Evolutionary conservation across 169 alveolate genomes (phyloP).

Genomic region (Amoebophrya sp.): DNA sequence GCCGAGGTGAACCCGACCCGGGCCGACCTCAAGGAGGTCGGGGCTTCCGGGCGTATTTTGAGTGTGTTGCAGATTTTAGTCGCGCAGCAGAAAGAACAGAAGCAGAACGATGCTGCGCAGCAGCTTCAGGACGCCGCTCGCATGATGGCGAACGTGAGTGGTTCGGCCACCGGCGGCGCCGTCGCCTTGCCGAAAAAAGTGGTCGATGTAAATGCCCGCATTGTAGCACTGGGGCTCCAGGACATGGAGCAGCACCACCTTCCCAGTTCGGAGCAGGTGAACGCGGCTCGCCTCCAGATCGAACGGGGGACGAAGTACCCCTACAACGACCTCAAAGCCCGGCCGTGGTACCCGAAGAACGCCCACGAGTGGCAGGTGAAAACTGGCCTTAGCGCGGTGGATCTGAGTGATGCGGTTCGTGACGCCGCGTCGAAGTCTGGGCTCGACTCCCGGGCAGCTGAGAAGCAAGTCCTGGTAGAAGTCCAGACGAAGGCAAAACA

Average conservation of each 20-base stretch:
- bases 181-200: slow-evolving; percentile 3
- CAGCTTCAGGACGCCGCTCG: too few species aligned
- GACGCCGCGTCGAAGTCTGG: not conserved
- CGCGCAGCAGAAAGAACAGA: not conserved
- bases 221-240: not conserved
- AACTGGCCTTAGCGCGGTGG: not conserved
- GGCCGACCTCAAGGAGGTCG: not conserved
- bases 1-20: not conserved
- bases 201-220: not conserved
- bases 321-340: not conserved
- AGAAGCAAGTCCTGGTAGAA: not conserved
- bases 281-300: not conserved
- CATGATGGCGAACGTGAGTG: too few species aligned
- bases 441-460: not conserved
- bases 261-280: not conserved
- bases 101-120: not conserved
- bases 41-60: not conserved
- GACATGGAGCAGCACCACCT: not conserved
- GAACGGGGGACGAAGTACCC: not conserved
- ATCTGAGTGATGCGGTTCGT: not conserved
- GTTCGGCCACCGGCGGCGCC: too few species aligned
- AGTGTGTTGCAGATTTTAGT: not conserved
- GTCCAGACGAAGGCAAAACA: not conserved
- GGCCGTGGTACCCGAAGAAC: not conserved
- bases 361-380: not conserved